Base-by-base conservation (phyloP, 2,329 filamentous ascomycete species). In the Colletotrichum lindemuthianum region DNA sequence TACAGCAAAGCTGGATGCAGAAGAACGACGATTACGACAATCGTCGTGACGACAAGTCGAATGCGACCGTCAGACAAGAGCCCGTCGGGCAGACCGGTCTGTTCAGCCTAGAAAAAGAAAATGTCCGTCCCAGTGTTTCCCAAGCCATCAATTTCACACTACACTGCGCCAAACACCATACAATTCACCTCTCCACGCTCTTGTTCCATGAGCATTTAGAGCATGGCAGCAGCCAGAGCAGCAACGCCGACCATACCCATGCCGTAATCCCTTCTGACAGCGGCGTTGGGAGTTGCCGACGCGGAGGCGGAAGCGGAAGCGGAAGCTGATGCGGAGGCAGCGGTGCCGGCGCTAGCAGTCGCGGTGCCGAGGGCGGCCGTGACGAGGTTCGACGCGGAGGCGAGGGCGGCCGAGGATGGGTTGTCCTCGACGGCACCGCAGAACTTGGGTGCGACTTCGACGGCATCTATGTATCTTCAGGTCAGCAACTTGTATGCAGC, bases 321-420 rank as follows among this genome's bases (percentile, higher is more conserved):
- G 10, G 51, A 44, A 10, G 40, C 40, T 7, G 61, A 48, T 33
- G 60, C 24, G 6, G 57, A 24, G 2, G 60, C 10, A 16, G 57
- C 41, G 41, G 11, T 36, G 32, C 57, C 44, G 24, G 48, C 58
- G 40, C 58, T 59, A 8, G 47, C 57, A 10, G 43, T 51, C 6
- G 59, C 64, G 15, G 59, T 67, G 34, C 54, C 54, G 12, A 66
- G 44, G 9, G 55, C 66, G 47, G 54, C 58, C n/a, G 49, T 57
- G 32, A 68, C 52, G 13, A 68, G 53, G 40, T 48, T 52, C n/a
- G 66, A 68, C 0, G 66, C 66, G 40, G 66, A 67, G 2, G 63
- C 66, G 41, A 68, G 32, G 40, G 63, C 66, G 43, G 47, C 47
- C 13, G 64, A 33, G 53, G 34, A 39, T 2, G 66, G 64, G 49